These are phyloP conservation scores for Farysia itapuensis DNA, from an alignment of 1,284 basidiomycete species.

Conservation along the genomic window DNA sequence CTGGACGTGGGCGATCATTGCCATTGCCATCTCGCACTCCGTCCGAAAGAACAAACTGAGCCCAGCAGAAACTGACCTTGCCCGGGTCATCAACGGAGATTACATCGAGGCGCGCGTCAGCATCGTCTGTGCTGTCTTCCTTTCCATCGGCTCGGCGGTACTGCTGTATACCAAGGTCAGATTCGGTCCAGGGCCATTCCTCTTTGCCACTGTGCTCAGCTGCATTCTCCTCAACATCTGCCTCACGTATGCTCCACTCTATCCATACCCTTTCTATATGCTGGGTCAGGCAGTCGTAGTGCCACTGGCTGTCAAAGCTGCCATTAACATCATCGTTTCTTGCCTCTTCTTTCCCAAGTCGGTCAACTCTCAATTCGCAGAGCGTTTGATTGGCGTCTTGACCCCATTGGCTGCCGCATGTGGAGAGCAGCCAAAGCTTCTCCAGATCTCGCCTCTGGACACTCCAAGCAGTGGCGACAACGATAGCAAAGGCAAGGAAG, in stretches of 20 bases:
- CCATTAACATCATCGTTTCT: slow-evolving; percentile 66
- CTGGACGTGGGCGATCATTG: slow-evolving; percentile 74
- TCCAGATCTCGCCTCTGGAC: slow-evolving; percentile 64
- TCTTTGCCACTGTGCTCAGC: slow-evolving; percentile 67
- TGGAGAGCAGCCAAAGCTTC: slow-evolving; percentile 64
- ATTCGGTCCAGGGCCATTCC: slow-evolving; percentile 70
- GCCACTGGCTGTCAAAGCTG: slow-evolving; percentile 69
- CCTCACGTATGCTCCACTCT: slow-evolving; percentile 68
- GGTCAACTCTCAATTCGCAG: slow-evolving; percentile 69
- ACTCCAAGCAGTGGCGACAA: slow-evolving; percentile 10
- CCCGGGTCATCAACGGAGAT: slow-evolving; percentile 9
- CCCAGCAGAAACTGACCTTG: slow-evolving; percentile 60
- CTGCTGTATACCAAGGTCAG: slow-evolving; percentile 71
- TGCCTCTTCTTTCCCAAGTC: slow-evolving; percentile 70
- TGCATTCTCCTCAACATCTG: slow-evolving; percentile 66
- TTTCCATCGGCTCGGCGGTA: slow-evolving; percentile 68
- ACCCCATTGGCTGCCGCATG: slow-evolving; percentile 65
- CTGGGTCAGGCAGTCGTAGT: slow-evolving; percentile 66
- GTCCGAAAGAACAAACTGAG: slow-evolving; percentile 65
- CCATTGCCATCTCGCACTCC: slow-evolving; percentile 68
- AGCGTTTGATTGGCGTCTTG: slow-evolving; percentile 65
- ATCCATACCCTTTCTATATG: slow-evolving; percentile 71
- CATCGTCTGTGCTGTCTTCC: slow-evolving; percentile 69
- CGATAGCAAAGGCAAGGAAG: slow-evolving; percentile 53
- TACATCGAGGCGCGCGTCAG: slow-evolving; percentile 63